Conservation (phyloP, 2,329 filamentous ascomycete genomes). For the Calonectria ilicicola region DNA sequence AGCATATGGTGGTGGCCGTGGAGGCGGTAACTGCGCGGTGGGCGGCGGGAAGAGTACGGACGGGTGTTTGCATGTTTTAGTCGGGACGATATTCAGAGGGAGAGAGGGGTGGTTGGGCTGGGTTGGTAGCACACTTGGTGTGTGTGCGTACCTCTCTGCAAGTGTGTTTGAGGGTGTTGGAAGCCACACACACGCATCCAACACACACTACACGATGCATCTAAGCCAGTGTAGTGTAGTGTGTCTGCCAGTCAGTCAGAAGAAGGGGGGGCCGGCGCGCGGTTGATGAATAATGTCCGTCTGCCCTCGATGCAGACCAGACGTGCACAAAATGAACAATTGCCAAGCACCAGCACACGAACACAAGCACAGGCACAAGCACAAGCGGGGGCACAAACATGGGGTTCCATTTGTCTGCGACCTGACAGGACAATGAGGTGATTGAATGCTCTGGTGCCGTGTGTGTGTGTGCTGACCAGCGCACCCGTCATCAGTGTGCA, state of each 20-base stretch:
- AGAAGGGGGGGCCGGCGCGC: too few relatives aligned
- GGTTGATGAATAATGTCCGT: neutral
- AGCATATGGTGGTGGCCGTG: neutral
- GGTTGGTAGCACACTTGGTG: neutral
- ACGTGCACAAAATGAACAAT: neutral
- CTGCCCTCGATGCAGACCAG: neutral
- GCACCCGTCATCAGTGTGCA: slow-evolving; percentile 10
- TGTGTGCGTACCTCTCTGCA: neutral
- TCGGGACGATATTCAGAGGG: neutral
- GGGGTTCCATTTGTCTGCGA: neutral
- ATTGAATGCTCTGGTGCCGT: neutral
- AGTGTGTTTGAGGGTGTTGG: neutral
- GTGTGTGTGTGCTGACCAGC: slow-evolving; percentile 11
- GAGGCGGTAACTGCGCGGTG: slow-evolving; percentile 1
- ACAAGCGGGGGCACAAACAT: neutral
- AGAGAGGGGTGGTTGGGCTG: neutral
- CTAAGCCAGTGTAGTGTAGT: neutral
- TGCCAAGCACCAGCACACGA: too few relatives aligned
- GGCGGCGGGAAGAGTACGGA: neutral
- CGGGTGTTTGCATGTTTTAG: slow-evolving; percentile 1
- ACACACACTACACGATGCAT: neutral
- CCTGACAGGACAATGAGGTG: neutral
- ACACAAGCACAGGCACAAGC: neutral
- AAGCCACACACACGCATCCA: neutral
- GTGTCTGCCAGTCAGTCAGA: too few relatives aligned